Evolutionary conservation across 2,329 filamentous ascomycete species (phyloP).

Genomic region (Ceratocystis smalleyi): DNA sequence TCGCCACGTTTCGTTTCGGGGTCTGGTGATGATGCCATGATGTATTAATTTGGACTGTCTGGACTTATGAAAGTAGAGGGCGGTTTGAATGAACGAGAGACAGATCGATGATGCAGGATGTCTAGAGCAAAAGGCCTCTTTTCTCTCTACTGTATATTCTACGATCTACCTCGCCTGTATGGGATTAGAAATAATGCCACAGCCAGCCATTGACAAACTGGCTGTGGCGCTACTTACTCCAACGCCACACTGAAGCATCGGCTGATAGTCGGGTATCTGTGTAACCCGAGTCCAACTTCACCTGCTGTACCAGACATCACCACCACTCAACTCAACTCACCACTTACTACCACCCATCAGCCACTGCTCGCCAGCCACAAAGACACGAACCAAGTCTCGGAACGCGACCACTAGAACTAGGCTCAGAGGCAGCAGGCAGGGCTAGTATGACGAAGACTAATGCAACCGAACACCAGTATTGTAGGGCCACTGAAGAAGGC

Average conservation of each 20-base stretch:
- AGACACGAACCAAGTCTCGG: background rate
- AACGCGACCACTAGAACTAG: background rate
- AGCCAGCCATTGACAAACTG: background rate
- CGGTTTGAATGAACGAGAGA: background rate
- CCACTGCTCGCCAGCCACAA: background rate
- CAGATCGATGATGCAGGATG: background rate
- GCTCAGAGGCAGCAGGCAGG: background rate
- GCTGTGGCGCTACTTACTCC: too few species aligned
- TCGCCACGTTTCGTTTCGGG: slow-evolving; percentile 4
- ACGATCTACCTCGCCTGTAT: background rate
- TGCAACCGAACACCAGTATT: background rate
- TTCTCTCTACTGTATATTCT: background rate
- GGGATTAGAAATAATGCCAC: background rate
- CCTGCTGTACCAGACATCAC: background rate
- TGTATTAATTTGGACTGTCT: background rate
- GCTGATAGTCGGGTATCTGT: background rate
- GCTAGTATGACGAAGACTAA: background rate
- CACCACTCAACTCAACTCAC: background rate
- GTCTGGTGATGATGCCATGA: slow-evolving; percentile 5
- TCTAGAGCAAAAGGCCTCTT: background rate
- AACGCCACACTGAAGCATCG: background rate
- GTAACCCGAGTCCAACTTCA: background rate
- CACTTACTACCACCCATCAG: too few species aligned
- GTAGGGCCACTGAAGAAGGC: background rate
- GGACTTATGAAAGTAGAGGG: background rate